Percentiles rank a stretch among this genome's conserved stretches.
phyloP scores from a whole-genome alignment of 75 land plant genomes.

The Ceratopteris richardii region DNA sequence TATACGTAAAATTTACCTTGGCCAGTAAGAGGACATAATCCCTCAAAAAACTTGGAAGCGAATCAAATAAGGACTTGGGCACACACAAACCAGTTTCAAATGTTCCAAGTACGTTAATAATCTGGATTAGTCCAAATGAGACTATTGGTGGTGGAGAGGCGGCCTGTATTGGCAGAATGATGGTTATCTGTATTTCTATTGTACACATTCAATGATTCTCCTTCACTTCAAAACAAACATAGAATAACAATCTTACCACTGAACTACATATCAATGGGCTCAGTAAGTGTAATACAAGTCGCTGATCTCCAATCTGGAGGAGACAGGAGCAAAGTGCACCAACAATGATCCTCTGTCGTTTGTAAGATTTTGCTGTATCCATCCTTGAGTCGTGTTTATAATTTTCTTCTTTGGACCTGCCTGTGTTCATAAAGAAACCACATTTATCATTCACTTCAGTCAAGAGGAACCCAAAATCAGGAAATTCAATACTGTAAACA shows the following conservation, averaged over 20 bases:
- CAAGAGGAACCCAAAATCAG: neutral
- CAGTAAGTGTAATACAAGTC: slow-evolving; percentile 33
- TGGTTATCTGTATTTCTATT: too few relatives aligned
- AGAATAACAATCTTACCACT: too few relatives aligned
- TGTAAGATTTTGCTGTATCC: slow-evolving; percentile 8
- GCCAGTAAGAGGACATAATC: slow-evolving; percentile 6
- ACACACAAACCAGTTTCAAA: slow-evolving; percentile 1
- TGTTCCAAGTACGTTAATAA: neutral
- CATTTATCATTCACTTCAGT: too few relatives aligned
- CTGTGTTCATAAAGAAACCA: too few relatives aligned
- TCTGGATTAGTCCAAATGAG: neutral
- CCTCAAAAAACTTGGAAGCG: slow-evolving; percentile 9
- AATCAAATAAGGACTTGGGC: slow-evolving; percentile 8
- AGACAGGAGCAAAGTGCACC: slow-evolving; percentile 35
- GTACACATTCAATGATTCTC: too few relatives aligned
- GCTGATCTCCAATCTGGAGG: slow-evolving; percentile 38
- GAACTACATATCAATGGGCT: slow-evolving; percentile 22
- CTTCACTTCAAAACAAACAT: too few relatives aligned
- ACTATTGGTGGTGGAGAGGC: neutral
- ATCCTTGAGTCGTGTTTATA: too few relatives aligned
- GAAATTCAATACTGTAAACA: too few relatives aligned
- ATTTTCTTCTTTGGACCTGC: neutral
- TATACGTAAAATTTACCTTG: too few relatives aligned
- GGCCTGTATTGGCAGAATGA: too few relatives aligned
- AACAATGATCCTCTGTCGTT: slow-evolving; percentile 20